Conservation (phyloP, 1,139 yeast species). For the Pneumocystis jirovecii region DNA sequence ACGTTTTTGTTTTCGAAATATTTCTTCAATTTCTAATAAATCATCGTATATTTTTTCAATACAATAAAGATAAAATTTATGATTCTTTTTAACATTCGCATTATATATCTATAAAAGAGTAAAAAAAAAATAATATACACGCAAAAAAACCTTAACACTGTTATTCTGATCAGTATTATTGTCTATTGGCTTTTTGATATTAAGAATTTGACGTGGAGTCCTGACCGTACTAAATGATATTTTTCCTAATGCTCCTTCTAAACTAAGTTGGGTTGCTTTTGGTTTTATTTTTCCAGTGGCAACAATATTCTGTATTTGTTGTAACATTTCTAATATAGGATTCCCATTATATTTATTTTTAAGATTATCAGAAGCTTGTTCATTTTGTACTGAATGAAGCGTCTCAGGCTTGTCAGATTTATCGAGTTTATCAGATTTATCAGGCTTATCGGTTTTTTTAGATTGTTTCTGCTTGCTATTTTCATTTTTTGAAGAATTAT, state of each 20-base stretch:
- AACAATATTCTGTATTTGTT: constrained; percentile 92
- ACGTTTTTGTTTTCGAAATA: constrained; percentile 40
- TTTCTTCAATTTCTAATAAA: constrained; percentile 68
- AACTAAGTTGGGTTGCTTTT: constrained; percentile 51
- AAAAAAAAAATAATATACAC: not conserved
- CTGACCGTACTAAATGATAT: constrained; percentile 69
- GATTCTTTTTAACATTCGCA: constrained; percentile 27
- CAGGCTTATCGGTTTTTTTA: too few species aligned
- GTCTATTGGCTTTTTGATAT: constrained; percentile 29
- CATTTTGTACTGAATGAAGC: constrained; percentile 18
- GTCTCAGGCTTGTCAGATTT: constrained; percentile 22
- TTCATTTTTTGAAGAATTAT: constrained; percentile 57
- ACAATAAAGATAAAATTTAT: constrained; percentile 22
- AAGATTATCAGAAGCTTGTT: constrained; percentile 66
- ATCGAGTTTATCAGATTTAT: constrained; percentile 28
- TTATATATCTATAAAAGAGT: constrained; percentile 6
- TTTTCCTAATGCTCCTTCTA: constrained; percentile 86
- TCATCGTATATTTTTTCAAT: constrained; percentile 70
- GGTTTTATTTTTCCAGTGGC: constrained; percentile 88
- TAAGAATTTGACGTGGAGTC: constrained; percentile 78
- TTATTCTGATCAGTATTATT: constrained; percentile 3
- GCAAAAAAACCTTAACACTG: constrained; percentile 1
- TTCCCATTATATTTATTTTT: constrained; percentile 70
- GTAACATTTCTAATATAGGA: constrained; percentile 95
- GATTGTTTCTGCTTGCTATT: not conserved